Evolutionary conservation across 192 early-diverging fungal genomes (phyloP).

Genomic region (Borealophlyctis nickersoniae): DNA sequence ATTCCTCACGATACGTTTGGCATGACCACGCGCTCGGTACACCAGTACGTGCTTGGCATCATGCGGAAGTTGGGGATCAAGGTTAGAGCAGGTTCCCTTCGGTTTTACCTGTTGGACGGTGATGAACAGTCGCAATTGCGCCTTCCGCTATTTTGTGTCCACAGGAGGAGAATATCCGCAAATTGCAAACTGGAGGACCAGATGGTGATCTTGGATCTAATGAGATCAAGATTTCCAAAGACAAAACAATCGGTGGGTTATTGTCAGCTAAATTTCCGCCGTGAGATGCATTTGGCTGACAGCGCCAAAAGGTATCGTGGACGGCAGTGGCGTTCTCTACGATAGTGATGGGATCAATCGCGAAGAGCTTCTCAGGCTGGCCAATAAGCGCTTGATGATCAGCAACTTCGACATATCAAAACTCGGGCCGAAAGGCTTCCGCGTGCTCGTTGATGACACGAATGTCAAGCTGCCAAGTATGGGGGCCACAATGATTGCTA

Average conservation of each 20-base stretch:
- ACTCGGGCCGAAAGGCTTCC: constrained; percentile 83
- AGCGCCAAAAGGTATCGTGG: constrained; percentile 61
- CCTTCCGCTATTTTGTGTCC: no score
- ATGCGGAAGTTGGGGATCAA: constrained; percentile 57
- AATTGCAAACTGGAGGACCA: constrained; percentile 96
- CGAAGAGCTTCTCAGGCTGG: constrained; percentile 79
- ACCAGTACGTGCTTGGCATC: constrained; percentile 99
- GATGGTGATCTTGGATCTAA: constrained; percentile 98
- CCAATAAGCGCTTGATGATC: constrained; percentile 83
- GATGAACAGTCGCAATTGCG: no score
- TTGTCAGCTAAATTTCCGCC: neutral
- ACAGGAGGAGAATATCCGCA: constrained; percentile 79
- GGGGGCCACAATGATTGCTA: constrained; percentile 9
- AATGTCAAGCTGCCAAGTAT: constrained; percentile 76
- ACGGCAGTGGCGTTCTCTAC: constrained; percentile 93
- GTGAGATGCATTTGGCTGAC: neutral
- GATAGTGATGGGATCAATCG: constrained; percentile 92
- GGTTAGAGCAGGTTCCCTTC: constrained; percentile 5
- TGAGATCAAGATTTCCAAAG: constrained; percentile 97
- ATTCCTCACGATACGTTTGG: constrained; percentile 97
- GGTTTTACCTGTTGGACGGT: no score
- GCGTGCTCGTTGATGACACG: constrained; percentile 90
- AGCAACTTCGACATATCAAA: constrained; percentile 81
- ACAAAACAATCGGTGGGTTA: constrained; percentile 76
- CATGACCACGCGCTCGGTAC: constrained; percentile 98